Percentiles rank a stretch among this genome's conserved stretches.
These are phyloP conservation scores for Geotrichum ghanense DNA, from an alignment of 805 yeast species.

Conservation along the genomic window DNA sequence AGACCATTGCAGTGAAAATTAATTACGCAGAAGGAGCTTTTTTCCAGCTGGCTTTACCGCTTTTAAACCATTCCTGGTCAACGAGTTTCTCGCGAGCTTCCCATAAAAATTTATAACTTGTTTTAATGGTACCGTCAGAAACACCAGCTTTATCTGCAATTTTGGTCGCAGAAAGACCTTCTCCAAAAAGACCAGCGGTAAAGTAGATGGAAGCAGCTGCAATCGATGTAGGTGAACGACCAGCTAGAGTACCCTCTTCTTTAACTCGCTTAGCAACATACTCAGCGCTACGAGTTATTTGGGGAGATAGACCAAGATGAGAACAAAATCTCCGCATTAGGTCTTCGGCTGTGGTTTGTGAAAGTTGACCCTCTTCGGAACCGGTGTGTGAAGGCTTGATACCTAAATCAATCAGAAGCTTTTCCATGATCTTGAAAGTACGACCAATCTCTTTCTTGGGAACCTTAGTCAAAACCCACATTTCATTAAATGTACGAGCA, in stretches of 20 bases:
- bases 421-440: slow-evolving; percentile 76
- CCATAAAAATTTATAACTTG: slow-evolving; percentile 72
- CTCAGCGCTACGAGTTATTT: slow-evolving; percentile 86
- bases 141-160: slow-evolving; percentile 95
- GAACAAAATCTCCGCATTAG: slow-evolving; percentile 94
- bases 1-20: too few species aligned
- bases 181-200: slow-evolving; percentile 81
- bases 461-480: slow-evolving; percentile 88
- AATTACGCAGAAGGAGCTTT: not conserved
- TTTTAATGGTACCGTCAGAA: slow-evolving; percentile 93
- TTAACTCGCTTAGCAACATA: slow-evolving; percentile 81
- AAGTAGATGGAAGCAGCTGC: slow-evolving; percentile 96
- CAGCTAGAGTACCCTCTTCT: slow-evolving; percentile 88
- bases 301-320: slow-evolving; percentile 75
- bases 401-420: slow-evolving; percentile 33
- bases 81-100: slow-evolving; percentile 61
- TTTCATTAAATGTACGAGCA: slow-evolving; percentile 90
- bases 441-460: slow-evolving; percentile 92
- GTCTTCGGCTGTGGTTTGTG: slow-evolving; percentile 89
- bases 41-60: slow-evolving; percentile 46
- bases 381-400: slow-evolving; percentile 27
- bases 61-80: slow-evolving; percentile 65
- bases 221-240: slow-evolving; percentile 92
- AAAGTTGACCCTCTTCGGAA: slow-evolving; percentile 44
- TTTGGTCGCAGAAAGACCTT: slow-evolving; percentile 60